Conservation (phyloP, 129 eudicot species). For the Dittrichia graveolens region DNA sequence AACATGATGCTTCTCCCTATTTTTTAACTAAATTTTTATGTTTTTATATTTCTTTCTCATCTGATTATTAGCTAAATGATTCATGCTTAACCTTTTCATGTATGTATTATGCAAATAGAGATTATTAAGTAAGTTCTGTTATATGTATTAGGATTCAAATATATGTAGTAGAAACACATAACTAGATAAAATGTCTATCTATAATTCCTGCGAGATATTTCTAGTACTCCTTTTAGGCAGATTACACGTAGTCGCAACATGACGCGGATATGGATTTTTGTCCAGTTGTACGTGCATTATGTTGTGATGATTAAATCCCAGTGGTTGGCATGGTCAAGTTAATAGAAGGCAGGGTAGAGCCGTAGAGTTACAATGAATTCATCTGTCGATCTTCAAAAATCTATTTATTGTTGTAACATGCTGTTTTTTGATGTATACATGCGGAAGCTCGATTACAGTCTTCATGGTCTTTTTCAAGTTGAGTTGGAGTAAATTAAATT, state of each 20-base stretch:
- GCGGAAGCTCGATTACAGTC: background rate
- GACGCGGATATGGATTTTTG: background rate
- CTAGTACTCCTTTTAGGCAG: background rate
- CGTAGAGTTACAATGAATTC: background rate
- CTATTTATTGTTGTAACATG: background rate
- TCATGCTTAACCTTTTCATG: background rate
- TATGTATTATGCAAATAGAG: background rate
- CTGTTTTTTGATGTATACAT: background rate
- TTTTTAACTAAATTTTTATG: background rate
- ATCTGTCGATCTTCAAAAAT: background rate
- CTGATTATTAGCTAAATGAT: background rate
- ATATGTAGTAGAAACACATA: conserved; percentile 3
- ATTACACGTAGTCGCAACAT: background rate
- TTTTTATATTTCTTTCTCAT: conserved; percentile 14
- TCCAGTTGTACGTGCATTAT: background rate
- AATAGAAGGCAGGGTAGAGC: background rate
- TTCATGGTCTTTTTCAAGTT: background rate
- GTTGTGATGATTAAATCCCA: background rate
- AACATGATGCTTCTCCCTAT: conserved; percentile 1
- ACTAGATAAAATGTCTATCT: background rate
- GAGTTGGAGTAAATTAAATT: background rate
- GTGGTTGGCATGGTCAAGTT: background rate
- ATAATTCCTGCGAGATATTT: background rate
- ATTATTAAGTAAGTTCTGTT: background rate
- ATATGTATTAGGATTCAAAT: background rate